Evolutionary conservation across 176 grass and related monocot genomes (phyloP), one percentile per base, ranked within the genome.

Genomic region (Pontederia paniculata): DNA sequence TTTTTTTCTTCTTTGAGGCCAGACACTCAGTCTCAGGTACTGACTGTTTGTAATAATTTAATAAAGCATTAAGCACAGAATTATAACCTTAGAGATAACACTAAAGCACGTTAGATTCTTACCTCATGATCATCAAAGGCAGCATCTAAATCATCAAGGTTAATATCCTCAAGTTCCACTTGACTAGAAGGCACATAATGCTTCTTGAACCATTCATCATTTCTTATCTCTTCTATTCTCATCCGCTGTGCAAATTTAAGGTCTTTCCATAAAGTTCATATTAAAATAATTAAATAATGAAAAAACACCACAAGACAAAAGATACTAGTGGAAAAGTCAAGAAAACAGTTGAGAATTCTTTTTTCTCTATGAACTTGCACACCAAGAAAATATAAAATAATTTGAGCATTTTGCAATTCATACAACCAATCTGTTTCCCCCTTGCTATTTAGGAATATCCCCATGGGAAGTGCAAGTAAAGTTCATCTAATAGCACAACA

Each of bases 181-280:
- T 84, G 83, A 50, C 58, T 82, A 65, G 68, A 55, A 57, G 86
- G 86, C 58, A 84, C 76, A 48, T 97, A 97, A 45, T 97, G 81
- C 66, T 81, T 81, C 80, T 58, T 71, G 78, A 97, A 97, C 93
- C 93, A 97, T 50, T 84, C 93, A 66, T 97, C 79, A 57, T 78
- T 81, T 72, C 84, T 90, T 53, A 97, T 82, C 12, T 97, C 86
- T 82, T 97, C 86, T 62, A 97, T 90, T 65, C 93, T 79, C 67
- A 97, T 88, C 74, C 93, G 66, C 86, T 97, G 72, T 71, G 21
- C 70, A 73, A 74, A 61, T 69, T 42, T 42, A 56, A 78, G 57
- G 9, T 15, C 15, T 28, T 22, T 50, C 64, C 25, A 65, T 55
- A 9, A 42, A 71, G 56, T 59, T 16, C 42, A 73, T 1, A 78